Conservation (phyloP, 1,284 basidiomycete genomes). For the Ganoderma sp. region DNA sequence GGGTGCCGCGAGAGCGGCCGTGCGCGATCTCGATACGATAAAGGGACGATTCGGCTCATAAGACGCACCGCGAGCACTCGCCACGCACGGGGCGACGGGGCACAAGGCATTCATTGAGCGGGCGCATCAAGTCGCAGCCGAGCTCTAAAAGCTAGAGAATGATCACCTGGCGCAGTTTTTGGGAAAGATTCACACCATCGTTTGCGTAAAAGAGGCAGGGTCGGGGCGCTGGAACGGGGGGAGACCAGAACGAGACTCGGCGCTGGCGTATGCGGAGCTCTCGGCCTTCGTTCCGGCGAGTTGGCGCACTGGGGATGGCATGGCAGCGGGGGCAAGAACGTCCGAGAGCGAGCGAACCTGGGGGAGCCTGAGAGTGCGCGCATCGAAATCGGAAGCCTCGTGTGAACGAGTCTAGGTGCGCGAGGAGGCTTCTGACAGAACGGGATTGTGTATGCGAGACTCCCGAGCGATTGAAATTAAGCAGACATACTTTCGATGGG, state of each 20-base stretch:
- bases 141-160: conserved; percentile 7
- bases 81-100: neutral
- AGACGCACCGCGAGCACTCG: neutral
- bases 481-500: conserved; percentile 4
- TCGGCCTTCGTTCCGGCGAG: neutral
- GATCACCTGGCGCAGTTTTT: neutral
- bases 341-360: conserved; percentile 6
- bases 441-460: conserved; percentile 7
- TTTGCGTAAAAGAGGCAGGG: conserved; percentile 1
- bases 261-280: neutral
- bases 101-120: neutral
- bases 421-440: conserved; percentile 8
- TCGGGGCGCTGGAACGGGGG: conserved; percentile 6
- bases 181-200: neutral
- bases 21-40: conserved; percentile 14
- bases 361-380: conserved; percentile 1
- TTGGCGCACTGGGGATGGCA: conserved; percentile 1
- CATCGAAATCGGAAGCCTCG: conserved; percentile 3
- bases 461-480: conserved; percentile 4
- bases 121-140: conserved; percentile 1
- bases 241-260: conserved; percentile 5
- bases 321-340: conserved; percentile 14
- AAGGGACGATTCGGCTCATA: conserved; percentile 15
- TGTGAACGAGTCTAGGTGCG: conserved; percentile 15
- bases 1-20: conserved; percentile 11